Conservation (phyloP, 2,329 filamentous ascomycete species). For the Colletotrichum sansevieriae region DNA sequence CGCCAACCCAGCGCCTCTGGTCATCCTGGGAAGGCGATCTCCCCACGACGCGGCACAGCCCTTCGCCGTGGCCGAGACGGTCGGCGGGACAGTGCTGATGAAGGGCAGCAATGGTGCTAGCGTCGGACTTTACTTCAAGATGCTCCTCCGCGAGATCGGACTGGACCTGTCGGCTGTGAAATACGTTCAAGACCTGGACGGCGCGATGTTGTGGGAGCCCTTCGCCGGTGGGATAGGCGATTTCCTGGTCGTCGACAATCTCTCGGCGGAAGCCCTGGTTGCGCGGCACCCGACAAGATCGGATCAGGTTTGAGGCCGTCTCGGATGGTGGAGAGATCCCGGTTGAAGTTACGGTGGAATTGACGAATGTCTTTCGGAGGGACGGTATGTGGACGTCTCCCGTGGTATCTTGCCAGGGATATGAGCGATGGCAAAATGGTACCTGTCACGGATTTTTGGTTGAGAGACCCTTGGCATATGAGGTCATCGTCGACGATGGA, state of each 20-base stretch:
- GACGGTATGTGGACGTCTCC: slow-evolving; percentile 40
- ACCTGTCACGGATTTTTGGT: slow-evolving; percentile 30
- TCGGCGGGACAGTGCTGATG: slow-evolving; percentile 36
- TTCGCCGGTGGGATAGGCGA: slow-evolving; percentile 39
- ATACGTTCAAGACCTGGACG: slow-evolving; percentile 40
- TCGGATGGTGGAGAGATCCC: slow-evolving; percentile 29
- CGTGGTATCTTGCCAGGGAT: slow-evolving; percentile 24
- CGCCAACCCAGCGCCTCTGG: slow-evolving; percentile 34
- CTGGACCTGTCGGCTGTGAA: slow-evolving; percentile 27
- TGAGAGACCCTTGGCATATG: slow-evolving; percentile 27
- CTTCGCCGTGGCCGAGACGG: slow-evolving; percentile 32
- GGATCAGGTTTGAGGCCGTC: slow-evolving; percentile 35
- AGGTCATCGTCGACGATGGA: slow-evolving; percentile 23
- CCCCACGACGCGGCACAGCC: not conserved
- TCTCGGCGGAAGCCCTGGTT: slow-evolving; percentile 25
- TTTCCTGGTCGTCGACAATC: slow-evolving; percentile 37
- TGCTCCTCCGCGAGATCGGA: slow-evolving; percentile 39
- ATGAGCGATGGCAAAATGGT: slow-evolving; percentile 37
- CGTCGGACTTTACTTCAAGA: slow-evolving; percentile 40
- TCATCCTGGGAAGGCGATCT: slow-evolving; percentile 16
- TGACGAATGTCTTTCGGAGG: slow-evolving; percentile 34
- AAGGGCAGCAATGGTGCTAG: slow-evolving; percentile 40
- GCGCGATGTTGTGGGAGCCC: slow-evolving; percentile 39
- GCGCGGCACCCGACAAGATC: slow-evolving; percentile 21
- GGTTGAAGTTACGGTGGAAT: slow-evolving; percentile 25